Percentiles rank a stretch among this genome's conserved stretches.
Evolutionary conservation across 805 yeast species (phyloP).

Genomic region (Maudiozyma turicensis): DNA sequence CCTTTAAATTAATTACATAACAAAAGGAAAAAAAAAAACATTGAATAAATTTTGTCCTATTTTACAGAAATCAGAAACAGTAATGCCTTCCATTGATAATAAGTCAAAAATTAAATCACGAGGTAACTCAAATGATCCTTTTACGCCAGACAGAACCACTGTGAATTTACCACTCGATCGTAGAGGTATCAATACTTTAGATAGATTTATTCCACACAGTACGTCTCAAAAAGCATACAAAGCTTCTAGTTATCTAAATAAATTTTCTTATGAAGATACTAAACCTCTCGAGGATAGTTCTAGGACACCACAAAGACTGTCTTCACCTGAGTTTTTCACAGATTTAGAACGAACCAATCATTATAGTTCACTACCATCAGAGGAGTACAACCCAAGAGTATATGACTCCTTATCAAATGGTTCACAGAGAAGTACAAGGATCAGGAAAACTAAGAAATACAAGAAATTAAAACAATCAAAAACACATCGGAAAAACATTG

Average conservation of each 20-base stretch:
- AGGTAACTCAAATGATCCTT: not conserved
- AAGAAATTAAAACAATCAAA: constrained; percentile 5
- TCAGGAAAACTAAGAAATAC: not conserved
- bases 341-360: constrained; percentile 18
- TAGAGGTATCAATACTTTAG: constrained; percentile 17
- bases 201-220: constrained; percentile 33
- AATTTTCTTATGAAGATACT: constrained; percentile 5
- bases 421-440: not conserved
- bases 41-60: no score
- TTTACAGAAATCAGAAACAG: no score
- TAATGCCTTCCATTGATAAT: no score
- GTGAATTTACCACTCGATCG: not conserved
- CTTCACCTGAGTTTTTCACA: constrained; percentile 26
- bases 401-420: constrained; percentile 1
- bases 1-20: no score
- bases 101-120: no score
- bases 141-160: not conserved
- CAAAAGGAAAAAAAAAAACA: no score
- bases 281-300: constrained; percentile 10
- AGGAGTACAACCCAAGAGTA: not conserved
- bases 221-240: constrained; percentile 25
- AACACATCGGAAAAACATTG: constrained; percentile 33
- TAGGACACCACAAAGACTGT: constrained; percentile 21
- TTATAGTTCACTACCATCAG: constrained; percentile 12
- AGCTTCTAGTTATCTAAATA: constrained; percentile 10